A percentile compares a stretch with the other conserved stretches of the same genome.
phyloP scores from a whole-genome alignment of 768 basidiomycete genomes.

The Mycena rosella region DNA sequence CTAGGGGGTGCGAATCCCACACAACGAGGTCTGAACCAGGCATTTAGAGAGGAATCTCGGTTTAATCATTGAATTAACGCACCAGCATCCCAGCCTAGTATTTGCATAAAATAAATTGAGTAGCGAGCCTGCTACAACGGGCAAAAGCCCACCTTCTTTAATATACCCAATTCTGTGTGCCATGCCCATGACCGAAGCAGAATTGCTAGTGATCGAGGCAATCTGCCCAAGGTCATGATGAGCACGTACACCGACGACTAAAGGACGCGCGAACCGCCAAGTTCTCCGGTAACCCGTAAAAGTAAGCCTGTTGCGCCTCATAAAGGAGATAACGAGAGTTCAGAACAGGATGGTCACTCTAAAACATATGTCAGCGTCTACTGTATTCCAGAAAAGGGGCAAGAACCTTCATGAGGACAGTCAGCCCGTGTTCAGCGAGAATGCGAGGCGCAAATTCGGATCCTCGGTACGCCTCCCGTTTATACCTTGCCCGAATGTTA shows the following conservation, averaged over 20 bases:
- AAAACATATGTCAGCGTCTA: neutral
- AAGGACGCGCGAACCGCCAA: conserved; percentile 53
- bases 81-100: conserved; percentile 85
- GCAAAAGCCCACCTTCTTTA: conserved; percentile 62
- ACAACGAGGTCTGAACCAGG: conserved; percentile 73
- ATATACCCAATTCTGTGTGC: conserved; percentile 88
- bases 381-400: neutral
- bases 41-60: neutral
- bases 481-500: conserved; percentile 48
- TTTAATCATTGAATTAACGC: conserved; percentile 25
- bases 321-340: conserved; percentile 83
- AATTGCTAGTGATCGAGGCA: conserved; percentile 74
- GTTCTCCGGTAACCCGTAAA: conserved; percentile 80
- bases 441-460: conserved; percentile 86
- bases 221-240: neutral
- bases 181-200: conserved; percentile 82
- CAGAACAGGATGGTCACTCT: conserved; percentile 77
- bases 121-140: too few species aligned
- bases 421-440: conserved; percentile 74
- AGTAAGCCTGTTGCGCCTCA: conserved; percentile 88
- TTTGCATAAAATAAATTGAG: neutral
- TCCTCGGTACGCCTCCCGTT: conserved; percentile 82
- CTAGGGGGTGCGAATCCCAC: conserved; percentile 88
- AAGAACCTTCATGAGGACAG: conserved; percentile 80
- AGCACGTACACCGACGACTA: neutral